These are phyloP conservation scores for Sclerotinia borealis DNA, from an alignment of 2,329 filamentous ascomycete genomes.

Conservation along the genomic window DNA sequence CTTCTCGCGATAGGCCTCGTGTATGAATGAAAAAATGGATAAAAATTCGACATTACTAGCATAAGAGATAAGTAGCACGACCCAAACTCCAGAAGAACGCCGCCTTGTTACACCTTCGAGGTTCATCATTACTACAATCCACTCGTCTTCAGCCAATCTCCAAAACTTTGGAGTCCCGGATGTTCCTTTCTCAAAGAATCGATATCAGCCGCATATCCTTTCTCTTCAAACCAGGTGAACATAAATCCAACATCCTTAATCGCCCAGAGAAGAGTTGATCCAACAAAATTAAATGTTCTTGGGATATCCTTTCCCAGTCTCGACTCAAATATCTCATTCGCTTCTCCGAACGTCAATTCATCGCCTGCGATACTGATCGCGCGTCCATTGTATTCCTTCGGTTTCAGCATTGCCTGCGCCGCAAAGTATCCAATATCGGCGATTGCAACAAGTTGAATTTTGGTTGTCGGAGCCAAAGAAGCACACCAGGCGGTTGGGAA, in stretches of 20 bases:
- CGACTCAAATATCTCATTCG: slow-evolving; percentile 30
- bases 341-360: slow-evolving; percentile 36
- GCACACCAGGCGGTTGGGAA: slow-evolving; percentile 31
- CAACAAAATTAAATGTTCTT: slow-evolving; percentile 27
- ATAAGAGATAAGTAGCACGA: not conserved
- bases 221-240: slow-evolving; percentile 29
- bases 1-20: not conserved
- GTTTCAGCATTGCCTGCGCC: slow-evolving; percentile 38
- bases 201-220: slow-evolving; percentile 33
- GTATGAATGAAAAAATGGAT: not conserved
- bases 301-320: slow-evolving; percentile 27
- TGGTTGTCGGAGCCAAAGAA: slow-evolving; percentile 28
- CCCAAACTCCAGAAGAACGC: not conserved
- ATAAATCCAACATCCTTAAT: slow-evolving; percentile 27
- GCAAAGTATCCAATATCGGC: slow-evolving; percentile 42
- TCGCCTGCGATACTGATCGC: slow-evolving; percentile 41
- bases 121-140: not conserved
- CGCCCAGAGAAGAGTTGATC: slow-evolving; percentile 20
- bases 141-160: slow-evolving; percentile 40
- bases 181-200: slow-evolving; percentile 36
- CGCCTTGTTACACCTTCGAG: not conserved
- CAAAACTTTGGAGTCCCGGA: slow-evolving; percentile 38
- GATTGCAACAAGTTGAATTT: slow-evolving; percentile 38
- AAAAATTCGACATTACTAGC: not conserved
- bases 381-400: slow-evolving; percentile 34